These are phyloP conservation scores for Mycena olivaceomarginata DNA, from an alignment of 768 basidiomycete species.

Conservation along the genomic window DNA sequence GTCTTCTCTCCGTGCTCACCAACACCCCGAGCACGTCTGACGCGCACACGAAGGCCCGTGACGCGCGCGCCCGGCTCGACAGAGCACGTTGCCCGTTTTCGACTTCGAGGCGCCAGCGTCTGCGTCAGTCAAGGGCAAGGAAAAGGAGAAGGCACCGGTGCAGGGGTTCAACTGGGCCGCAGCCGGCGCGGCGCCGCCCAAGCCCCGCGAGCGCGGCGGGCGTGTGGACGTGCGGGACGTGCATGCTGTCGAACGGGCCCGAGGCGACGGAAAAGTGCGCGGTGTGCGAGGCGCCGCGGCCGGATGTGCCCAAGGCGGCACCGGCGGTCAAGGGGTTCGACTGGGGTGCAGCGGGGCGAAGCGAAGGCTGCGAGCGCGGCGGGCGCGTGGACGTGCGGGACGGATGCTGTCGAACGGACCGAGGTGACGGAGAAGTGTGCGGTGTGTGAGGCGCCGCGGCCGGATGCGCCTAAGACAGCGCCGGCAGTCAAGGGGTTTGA, in stretches of 20 bases:
- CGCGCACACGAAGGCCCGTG: slow-evolving; percentile 52
- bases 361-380: slow-evolving; percentile 43
- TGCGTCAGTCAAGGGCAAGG: slow-evolving; percentile 38
- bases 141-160: slow-evolving; percentile 36
- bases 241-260: slow-evolving; percentile 70
- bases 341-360: slow-evolving; percentile 73
- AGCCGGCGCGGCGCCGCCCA: slow-evolving; percentile 76
- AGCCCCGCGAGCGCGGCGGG: slow-evolving; percentile 54
- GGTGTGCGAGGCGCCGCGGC: slow-evolving; percentile 63
- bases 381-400: slow-evolving; percentile 73
- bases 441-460: slow-evolving; percentile 67
- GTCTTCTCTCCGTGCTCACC: slow-evolving; percentile 56
- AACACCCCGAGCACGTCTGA: slow-evolving; percentile 42
- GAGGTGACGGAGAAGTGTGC: slow-evolving; percentile 68
- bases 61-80: slow-evolving; percentile 63
- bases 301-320: background rate
- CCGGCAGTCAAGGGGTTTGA: slow-evolving; percentile 69
- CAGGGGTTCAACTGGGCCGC: slow-evolving; percentile 78
- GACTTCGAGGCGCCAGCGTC: slow-evolving; percentile 52
- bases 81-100: slow-evolving; percentile 67
- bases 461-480: slow-evolving; percentile 33
- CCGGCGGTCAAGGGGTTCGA: slow-evolving; percentile 66
- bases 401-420: slow-evolving; percentile 66
- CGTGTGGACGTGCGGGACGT: slow-evolving; percentile 75
- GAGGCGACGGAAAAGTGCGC: slow-evolving; percentile 68